Evolutionary conservation across 495 filamentous ascomycete species (phyloP).

Genomic region (Penicillium tannophilum): DNA sequence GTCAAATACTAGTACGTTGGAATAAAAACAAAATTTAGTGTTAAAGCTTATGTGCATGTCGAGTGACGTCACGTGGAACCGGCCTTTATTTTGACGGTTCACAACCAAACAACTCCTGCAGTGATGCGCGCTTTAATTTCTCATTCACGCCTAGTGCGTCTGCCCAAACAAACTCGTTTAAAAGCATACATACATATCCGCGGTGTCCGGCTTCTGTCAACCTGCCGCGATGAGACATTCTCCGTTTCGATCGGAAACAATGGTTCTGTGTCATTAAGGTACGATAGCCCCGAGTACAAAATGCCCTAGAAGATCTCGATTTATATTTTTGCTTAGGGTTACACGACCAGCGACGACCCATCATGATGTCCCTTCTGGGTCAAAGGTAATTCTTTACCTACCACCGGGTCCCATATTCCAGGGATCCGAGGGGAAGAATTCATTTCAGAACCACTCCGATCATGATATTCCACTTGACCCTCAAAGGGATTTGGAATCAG

Average conservation of each 20-base stretch:
- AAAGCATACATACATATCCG: not conserved
- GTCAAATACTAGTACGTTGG: too few relatives aligned
- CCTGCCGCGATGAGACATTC: slow-evolving; percentile 22
- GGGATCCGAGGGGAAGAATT: not conserved
- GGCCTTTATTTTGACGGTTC: not conserved
- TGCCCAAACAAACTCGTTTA: not conserved
- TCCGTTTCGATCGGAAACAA: slow-evolving; percentile 37
- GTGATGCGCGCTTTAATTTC: slow-evolving; percentile 20
- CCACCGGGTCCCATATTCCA: slow-evolving; percentile 42
- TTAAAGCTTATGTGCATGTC: not conserved
- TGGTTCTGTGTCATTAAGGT: slow-evolving; percentile 38
- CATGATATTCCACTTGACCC: not conserved
- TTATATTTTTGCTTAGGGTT: slow-evolving; percentile 19
- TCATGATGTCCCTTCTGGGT: not conserved
- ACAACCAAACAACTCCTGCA: not conserved
- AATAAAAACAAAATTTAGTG: too few relatives aligned
- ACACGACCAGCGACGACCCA: slow-evolving; percentile 22
- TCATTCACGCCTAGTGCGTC: not conserved
- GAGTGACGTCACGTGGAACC: not conserved
- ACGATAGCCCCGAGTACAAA: not conserved
- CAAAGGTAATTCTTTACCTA: slow-evolving; percentile 44
- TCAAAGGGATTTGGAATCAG: not conserved
- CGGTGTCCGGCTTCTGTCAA: slow-evolving; percentile 1
- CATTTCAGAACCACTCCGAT: not conserved
- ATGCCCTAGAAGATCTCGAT: not conserved